These are phyloP conservation scores for Daldinia bambusicola DNA, from an alignment of 495 filamentous ascomycete genomes.

Conservation along the genomic window DNA sequence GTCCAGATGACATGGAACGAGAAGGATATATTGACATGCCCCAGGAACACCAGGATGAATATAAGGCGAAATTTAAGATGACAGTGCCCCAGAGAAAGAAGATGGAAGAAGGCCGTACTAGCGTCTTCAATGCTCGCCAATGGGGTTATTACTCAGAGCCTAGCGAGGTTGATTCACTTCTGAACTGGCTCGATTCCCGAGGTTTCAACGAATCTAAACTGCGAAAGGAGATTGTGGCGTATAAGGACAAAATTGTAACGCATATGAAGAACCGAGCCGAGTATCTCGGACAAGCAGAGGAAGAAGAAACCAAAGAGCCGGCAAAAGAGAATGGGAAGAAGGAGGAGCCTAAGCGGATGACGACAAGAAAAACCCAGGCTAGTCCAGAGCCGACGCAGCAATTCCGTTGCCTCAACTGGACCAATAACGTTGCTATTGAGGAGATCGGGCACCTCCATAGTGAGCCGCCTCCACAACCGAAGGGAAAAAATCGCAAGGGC, in stretches of 20 bases:
- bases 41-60: slow-evolving; percentile 70
- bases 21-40: slow-evolving; percentile 80
- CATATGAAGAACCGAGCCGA: slow-evolving; percentile 82
- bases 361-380: slow-evolving; percentile 74
- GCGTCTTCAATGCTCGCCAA: slow-evolving; percentile 78
- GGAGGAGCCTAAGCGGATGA: slow-evolving; percentile 69
- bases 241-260: slow-evolving; percentile 77
- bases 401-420: slow-evolving; percentile 84
- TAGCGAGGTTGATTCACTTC: slow-evolving; percentile 75
- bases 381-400: slow-evolving; percentile 58
- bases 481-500: slow-evolving; percentile 45
- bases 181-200: slow-evolving; percentile 87
- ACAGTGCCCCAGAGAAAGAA: slow-evolving; percentile 87
- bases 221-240: slow-evolving; percentile 81
- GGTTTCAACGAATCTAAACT: slow-evolving; percentile 86
- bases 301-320: slow-evolving; percentile 62
- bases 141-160: slow-evolving; percentile 93
- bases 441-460: slow-evolving; percentile 86
- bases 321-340: slow-evolving; percentile 61
- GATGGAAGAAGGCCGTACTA: slow-evolving; percentile 84
- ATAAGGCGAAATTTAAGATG: slow-evolving; percentile 74
- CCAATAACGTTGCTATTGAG: slow-evolving; percentile 77
- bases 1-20: slow-evolving; percentile 88
- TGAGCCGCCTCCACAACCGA: slow-evolving; percentile 72
- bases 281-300: slow-evolving; percentile 66